Base-by-base conservation (phyloP, 768 basidiomycete genomes). In the Suillus subaureus region DNA sequence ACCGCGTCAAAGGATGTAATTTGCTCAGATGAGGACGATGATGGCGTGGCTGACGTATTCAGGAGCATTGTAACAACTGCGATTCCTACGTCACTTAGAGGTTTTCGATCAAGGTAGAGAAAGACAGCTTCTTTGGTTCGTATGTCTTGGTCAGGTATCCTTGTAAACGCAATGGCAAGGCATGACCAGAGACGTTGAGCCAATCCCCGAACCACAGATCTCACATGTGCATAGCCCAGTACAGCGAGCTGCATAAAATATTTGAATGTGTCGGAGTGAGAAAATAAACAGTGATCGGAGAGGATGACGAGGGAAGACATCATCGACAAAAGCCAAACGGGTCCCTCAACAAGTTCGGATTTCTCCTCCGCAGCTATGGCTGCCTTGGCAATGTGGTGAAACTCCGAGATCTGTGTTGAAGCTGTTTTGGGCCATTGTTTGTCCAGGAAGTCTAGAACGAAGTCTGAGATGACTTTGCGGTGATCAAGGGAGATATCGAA, bases 91-190 rank as follows among this genome's bases (percentile, higher is more conserved):
- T 84, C 84, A 37, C 75, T 75, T 35, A 76, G 70, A 23, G 85
- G 69, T 56, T 87, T 84, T 64, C 88, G 83, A 26, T 74, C 79
- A 35, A 89, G 72, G 6, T 84, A 72, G 39, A 69, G 70, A 66
- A 84, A 83, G 1, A 81, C 80, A 0, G 72, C 75, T 18, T 81
- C 78, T 45, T 72, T 75, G 1, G 68, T 69, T 3, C 74, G 70
- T 18, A 73, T 64, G 5, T 77, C 71, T 15, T 70, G 61, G 3
- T 67, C 63, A 52, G 79, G 77, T 55, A 87, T 70, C 21, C 79
- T 79, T 23, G 80, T 74, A 65, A 84, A 87, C 2, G 83, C 81
- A 87, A 88, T 89, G 26, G 89, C 74, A 33, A 89, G 76, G 61
- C 83, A 80, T 61, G 77, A 79, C 87, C 87, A 90, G 26, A 84